Evolutionary conservation across 208 protist genomes (phyloP).

Genomic region (Trypanosoma boissoni): DNA sequence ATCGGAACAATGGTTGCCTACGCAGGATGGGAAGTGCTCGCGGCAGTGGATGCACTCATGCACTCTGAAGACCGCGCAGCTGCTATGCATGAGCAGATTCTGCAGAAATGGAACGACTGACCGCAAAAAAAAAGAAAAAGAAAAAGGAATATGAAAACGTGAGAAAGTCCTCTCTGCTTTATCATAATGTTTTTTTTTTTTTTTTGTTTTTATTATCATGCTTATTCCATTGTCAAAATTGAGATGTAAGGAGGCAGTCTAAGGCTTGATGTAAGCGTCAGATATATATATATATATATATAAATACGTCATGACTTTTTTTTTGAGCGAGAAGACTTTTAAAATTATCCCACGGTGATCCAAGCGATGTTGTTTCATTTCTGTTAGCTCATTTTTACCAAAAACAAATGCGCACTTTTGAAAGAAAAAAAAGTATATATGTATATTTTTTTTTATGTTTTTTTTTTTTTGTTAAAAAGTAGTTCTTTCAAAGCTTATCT

Average conservation of each 20-base stretch:
- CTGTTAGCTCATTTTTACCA: not conserved
- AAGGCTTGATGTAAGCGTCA: no score
- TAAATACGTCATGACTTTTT: no score
- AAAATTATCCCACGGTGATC: no score
- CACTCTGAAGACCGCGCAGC: constrained; percentile 2
- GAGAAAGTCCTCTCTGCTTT: not conserved
- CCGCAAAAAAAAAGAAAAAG: not conserved
- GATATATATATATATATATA: no score
- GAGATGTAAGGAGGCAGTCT: no score
- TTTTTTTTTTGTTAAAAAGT: constrained; percentile 4
- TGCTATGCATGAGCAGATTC: constrained; percentile 18
- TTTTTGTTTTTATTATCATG: not conserved
- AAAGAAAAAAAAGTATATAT: not conserved
- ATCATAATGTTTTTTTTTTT: not conserved
- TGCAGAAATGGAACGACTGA: constrained; percentile 15
- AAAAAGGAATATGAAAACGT: not conserved
- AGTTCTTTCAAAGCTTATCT: constrained; percentile 10
- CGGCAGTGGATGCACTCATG: constrained; percentile 15
- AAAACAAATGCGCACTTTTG: constrained; percentile 1
- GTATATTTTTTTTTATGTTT: constrained; percentile 6
- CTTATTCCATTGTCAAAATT: not conserved
- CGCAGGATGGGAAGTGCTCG: constrained; percentile 23
- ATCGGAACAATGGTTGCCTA: constrained; percentile 24
- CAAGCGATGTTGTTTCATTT: not conserved
- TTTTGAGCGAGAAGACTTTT: no score